A percentile compares a stretch with the other conserved stretches of the same genome.
Conservation (phyloP, 352 stramenopile genomes). For the Phytophthora hibernalis region DNA sequence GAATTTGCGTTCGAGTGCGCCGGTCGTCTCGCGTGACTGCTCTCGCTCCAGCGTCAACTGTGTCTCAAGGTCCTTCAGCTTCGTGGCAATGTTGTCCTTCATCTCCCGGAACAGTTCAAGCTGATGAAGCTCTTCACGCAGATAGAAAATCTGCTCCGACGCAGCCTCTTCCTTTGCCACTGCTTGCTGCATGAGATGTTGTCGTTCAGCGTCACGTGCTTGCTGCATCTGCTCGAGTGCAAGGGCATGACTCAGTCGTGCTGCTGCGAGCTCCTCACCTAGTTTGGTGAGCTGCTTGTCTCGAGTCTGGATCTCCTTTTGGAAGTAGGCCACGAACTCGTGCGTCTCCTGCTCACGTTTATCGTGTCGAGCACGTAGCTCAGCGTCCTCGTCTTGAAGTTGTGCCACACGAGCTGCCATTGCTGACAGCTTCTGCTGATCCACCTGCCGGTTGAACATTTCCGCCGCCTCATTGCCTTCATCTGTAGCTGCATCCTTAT, state of each 20-base stretch:
- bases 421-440: slow-evolving; percentile 65
- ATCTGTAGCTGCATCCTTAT: slow-evolving; percentile 10
- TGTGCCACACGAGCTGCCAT: slow-evolving; percentile 68
- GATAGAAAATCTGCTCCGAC: slow-evolving; percentile 62
- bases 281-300: slow-evolving; percentile 82
- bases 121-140: slow-evolving; percentile 74
- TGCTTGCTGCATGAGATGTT: slow-evolving; percentile 56
- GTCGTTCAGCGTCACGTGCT: slow-evolving; percentile 50
- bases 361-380: slow-evolving; percentile 73
- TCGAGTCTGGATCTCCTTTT: slow-evolving; percentile 90
- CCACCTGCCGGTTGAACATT: slow-evolving; percentile 75
- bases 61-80: slow-evolving; percentile 69
- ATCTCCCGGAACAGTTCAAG: slow-evolving; percentile 75
- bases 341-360: slow-evolving; percentile 94
- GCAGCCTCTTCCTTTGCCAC: slow-evolving; percentile 59
- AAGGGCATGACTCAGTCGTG: slow-evolving; percentile 66
- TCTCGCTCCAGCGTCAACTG: slow-evolving; percentile 65
- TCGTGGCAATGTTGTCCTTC: slow-evolving; percentile 64
- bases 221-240: slow-evolving; percentile 62
- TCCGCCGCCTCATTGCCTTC: slow-evolving; percentile 45
- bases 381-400: slow-evolving; percentile 83
- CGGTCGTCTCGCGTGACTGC: slow-evolving; percentile 60
- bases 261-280: slow-evolving; percentile 79
- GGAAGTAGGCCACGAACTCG: slow-evolving; percentile 95
- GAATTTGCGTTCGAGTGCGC: slow-evolving; percentile 87